Conservation (phyloP, 306 rosid species). For the Pachyrhizus erosus region DNA sequence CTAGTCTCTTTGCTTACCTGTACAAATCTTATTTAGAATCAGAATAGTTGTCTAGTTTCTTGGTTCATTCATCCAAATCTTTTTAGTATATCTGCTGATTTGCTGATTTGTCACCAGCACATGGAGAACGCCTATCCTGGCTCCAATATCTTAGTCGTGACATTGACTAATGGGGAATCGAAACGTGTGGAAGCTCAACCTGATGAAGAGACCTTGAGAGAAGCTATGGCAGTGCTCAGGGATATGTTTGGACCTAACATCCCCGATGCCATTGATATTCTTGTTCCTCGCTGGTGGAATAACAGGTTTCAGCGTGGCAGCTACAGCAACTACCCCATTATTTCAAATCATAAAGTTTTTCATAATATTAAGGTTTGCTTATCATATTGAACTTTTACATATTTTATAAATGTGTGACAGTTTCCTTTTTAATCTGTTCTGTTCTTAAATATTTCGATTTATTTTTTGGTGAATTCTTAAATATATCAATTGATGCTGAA, state of each 20-base stretch:
- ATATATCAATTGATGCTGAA: not conserved
- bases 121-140: conserved; percentile 98
- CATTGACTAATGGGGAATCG: conserved; percentile 93
- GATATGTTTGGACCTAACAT: conserved; percentile 86
- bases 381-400: not conserved
- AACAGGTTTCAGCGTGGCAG: conserved; percentile 95
- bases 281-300: conserved; percentile 92
- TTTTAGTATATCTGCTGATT: conserved; percentile 46
- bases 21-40: not conserved
- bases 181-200: conserved; percentile 94
- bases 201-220: conserved; percentile 74
- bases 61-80: conserved; percentile 38
- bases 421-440: conserved; percentile 5
- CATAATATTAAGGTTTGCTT: conserved; percentile 72
- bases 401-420: conserved; percentile 9
- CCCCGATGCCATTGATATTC: conserved; percentile 82
- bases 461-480: too few relatives aligned
- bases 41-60: conserved; percentile 33
- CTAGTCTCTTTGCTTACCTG: conserved; percentile 25
- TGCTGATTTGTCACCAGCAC: conserved; percentile 72
- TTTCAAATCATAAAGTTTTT: conserved; percentile 61
- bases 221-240: conserved; percentile 87
- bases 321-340: conserved; percentile 91
- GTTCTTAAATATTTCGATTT: conserved; percentile 12
- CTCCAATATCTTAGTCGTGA: conserved; percentile 91